Evolutionary conservation across 495 filamentous ascomycete genomes (phyloP).

Genomic region (Podospora tetraspora): DNA sequence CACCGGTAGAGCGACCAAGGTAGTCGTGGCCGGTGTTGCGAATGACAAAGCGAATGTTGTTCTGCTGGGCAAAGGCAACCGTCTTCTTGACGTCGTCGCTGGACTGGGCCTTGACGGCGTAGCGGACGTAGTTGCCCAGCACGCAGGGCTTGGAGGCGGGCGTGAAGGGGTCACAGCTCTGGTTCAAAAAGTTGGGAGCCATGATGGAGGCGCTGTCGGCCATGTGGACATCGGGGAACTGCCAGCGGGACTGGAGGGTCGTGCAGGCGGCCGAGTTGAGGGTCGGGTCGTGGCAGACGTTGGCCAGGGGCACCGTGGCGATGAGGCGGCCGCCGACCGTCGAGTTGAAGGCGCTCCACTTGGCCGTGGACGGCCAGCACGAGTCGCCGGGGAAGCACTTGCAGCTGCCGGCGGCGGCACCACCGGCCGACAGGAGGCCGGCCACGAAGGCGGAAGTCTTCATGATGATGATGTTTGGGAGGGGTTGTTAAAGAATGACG

Average conservation of each 20-base stretch:
- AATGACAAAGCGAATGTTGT: constrained; percentile 45
- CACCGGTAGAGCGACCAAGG: constrained; percentile 46
- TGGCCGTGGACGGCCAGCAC: constrained; percentile 39
- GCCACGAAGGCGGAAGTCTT: constrained; percentile 16
- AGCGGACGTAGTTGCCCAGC: constrained; percentile 53
- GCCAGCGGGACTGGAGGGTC: constrained; percentile 23
- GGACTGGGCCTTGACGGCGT: constrained; percentile 45
- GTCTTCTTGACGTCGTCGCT: constrained; percentile 37
- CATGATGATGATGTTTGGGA: constrained; percentile 16
- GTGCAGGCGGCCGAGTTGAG: constrained; percentile 22
- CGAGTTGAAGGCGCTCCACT: constrained; percentile 43
- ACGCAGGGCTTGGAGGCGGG: constrained; percentile 36
- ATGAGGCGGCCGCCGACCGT: constrained; percentile 43
- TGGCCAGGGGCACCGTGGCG: constrained; percentile 47
- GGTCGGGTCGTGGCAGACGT: constrained; percentile 43
- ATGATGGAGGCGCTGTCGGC: constrained; percentile 38
- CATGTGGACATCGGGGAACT: constrained; percentile 33
- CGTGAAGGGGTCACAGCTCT: constrained; percentile 35
- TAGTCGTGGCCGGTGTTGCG: constrained; percentile 47
- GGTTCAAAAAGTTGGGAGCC: constrained; percentile 45
- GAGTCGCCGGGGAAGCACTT: constrained; percentile 49
- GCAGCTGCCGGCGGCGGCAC: constrained; percentile 31
- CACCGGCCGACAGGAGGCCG: constrained; percentile 19
- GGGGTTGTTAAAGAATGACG: background rate
- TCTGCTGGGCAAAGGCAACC: constrained; percentile 42